phyloP scores from a whole-genome alignment of 2,329 filamentous ascomycete genomes.

The Aspergillus sojae region DNA sequence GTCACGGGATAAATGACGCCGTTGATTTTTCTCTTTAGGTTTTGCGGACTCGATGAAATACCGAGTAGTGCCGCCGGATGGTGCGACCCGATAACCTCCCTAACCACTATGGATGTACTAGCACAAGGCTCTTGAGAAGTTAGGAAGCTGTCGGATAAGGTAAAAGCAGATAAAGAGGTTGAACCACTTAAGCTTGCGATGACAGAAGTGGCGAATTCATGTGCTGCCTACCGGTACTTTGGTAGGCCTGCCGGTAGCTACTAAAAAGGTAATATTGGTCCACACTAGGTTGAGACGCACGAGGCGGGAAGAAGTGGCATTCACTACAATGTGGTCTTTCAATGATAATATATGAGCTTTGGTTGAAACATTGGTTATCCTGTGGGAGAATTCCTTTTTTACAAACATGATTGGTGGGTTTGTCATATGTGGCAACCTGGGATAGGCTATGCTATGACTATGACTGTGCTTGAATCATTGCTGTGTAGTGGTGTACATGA shows the following conservation, averaged over 20 bases:
- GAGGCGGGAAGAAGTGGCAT: background rate
- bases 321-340: background rate
- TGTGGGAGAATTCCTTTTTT: background rate
- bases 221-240: background rate
- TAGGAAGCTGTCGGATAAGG: background rate
- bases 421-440: background rate
- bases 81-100: background rate
- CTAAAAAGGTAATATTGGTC: background rate
- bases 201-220: constrained; percentile 7
- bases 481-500: no score
- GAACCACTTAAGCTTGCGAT: background rate
- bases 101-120: background rate
- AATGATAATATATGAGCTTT: background rate
- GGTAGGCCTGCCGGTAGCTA: background rate
- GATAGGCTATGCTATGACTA: background rate
- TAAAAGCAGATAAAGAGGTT: background rate
- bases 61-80: background rate
- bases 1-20: background rate
- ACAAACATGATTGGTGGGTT: background rate
- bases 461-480: background rate
- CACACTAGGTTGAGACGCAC: background rate
- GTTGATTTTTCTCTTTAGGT: background rate
- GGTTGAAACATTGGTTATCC: background rate
- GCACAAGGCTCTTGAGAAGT: background rate
- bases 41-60: background rate